phyloP scores from a whole-genome alignment of 768 basidiomycete genomes.

The Symmetrospora coprosmae region DNA sequence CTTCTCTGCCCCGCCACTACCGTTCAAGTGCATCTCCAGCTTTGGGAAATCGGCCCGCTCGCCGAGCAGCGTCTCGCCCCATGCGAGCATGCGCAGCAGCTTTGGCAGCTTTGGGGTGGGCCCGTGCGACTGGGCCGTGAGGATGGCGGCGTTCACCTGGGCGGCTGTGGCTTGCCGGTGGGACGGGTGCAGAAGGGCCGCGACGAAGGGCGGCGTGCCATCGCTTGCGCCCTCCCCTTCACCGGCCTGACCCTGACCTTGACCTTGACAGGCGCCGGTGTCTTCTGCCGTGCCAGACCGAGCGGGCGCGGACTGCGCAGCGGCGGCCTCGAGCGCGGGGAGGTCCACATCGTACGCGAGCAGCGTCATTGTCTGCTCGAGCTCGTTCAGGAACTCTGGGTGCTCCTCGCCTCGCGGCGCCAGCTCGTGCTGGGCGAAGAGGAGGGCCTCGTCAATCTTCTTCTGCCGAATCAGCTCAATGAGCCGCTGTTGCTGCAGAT shows the following conservation, averaged over 20 bases:
- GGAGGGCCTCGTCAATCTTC: conserved; percentile 59
- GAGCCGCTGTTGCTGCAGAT: conserved; percentile 83
- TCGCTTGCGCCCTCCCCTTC: background rate
- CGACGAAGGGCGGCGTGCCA: conserved; percentile 48
- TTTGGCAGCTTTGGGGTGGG: conserved; percentile 79
- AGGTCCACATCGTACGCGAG: conserved; percentile 43
- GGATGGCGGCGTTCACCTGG: conserved; percentile 86
- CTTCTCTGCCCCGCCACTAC: too few species aligned
- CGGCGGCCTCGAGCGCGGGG: conserved; percentile 24
- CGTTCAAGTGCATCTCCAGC: conserved; percentile 1
- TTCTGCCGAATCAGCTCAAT: conserved; percentile 86
- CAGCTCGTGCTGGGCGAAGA: conserved; percentile 83
- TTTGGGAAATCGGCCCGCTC: conserved; percentile 12
- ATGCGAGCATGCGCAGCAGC: conserved; percentile 65
- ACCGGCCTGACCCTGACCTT: conserved; percentile 11
- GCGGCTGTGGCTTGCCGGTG: conserved; percentile 90
- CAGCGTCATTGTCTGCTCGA: conserved; percentile 89
- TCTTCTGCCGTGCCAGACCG: conserved; percentile 7
- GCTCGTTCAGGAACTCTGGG: conserved; percentile 76
- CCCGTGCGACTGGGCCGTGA: conserved; percentile 80
- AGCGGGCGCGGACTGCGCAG: conserved; percentile 29
- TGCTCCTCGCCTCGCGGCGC: conserved; percentile 90
- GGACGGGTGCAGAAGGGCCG: conserved; percentile 64
- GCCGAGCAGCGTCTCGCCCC: conserved; percentile 52
- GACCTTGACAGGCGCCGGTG: background rate